These are phyloP conservation scores for Opeltia flavorubescens DNA, from an alignment of 495 filamentous ascomycete genomes.

Conservation along the genomic window DNA sequence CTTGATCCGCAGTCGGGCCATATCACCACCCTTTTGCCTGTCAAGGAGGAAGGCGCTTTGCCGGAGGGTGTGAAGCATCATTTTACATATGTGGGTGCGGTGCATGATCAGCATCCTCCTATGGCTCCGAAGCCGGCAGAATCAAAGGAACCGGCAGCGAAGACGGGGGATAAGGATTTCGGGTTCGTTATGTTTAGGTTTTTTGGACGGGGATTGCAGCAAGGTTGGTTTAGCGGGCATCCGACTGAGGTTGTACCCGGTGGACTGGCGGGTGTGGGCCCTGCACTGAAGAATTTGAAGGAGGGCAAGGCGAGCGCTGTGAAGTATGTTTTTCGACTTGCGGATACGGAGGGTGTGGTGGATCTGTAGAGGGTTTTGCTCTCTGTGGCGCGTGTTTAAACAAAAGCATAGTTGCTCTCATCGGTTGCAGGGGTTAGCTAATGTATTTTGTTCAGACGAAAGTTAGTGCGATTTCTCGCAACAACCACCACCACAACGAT, in stretches of 20 bases:
- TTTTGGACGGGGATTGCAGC: conserved; percentile 31
- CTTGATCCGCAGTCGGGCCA: conserved; percentile 27
- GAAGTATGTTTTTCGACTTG: conserved; percentile 59
- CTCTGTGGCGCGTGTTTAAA: no score
- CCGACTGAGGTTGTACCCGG: conserved; percentile 43
- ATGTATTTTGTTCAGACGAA: no score
- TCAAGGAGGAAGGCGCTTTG: conserved; percentile 20
- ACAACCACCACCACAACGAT: no score
- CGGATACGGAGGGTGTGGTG: conserved; percentile 36
- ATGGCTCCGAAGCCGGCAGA: no score
- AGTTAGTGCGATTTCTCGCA: no score
- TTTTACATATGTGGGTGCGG: conserved; percentile 32
- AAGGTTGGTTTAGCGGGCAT: conserved; percentile 47
- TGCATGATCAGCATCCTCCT: conserved; percentile 26
- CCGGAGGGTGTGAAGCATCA: conserved; percentile 22
- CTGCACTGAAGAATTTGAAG: conserved; percentile 40
- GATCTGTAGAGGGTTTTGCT: no score
- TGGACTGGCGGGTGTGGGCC: conserved; percentile 40
- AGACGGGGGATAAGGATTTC: conserved; percentile 33
- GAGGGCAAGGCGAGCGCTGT: conserved; percentile 49
- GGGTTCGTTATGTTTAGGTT: conserved; percentile 38
- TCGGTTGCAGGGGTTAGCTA: no score
- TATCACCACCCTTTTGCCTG: conserved; percentile 39
- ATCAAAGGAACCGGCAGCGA: conserved; percentile 12
- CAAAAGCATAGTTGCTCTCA: no score